Conservation (phyloP, 129 eudicot species). For the Helianthus annuus region DNA sequence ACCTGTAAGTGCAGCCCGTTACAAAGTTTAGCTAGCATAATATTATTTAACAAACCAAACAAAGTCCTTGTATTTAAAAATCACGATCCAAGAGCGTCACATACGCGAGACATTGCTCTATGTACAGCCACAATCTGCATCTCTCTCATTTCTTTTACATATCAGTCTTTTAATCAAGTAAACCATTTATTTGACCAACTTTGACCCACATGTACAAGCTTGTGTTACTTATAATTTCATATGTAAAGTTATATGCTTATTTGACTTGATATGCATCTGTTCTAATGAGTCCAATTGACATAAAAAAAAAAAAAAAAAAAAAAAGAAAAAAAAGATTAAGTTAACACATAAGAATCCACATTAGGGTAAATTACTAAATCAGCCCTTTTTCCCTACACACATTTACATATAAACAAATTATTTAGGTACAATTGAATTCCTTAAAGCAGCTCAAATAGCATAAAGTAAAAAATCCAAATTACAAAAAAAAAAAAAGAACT, state of each 20-base stretch:
- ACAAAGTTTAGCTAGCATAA: background rate
- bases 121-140: too few relatives aligned
- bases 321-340: background rate
- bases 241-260: background rate
- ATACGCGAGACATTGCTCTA: too few relatives aligned
- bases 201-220: too few relatives aligned
- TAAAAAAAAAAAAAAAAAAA: too few relatives aligned
- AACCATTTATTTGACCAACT: too few relatives aligned
- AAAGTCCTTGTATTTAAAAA: background rate
- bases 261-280: background rate
- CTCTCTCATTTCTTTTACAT: too few relatives aligned
- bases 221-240: background rate
- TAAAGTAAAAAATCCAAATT: background rate
- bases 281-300: constrained; percentile 1
- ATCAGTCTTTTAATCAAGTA: too few relatives aligned
- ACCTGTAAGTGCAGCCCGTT: constrained; percentile 4
- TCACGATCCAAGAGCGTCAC: too few relatives aligned
- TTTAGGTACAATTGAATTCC: too few relatives aligned
- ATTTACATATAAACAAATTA: background rate
- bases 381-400: background rate
- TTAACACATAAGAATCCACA: constrained; percentile 6
- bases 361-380: background rate
- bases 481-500: background rate
- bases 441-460: too few relatives aligned
- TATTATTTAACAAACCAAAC: constrained; percentile 1